Base-by-base conservation (phyloP, 306 rosid genomes). In the Trifolium pratense region DNA sequence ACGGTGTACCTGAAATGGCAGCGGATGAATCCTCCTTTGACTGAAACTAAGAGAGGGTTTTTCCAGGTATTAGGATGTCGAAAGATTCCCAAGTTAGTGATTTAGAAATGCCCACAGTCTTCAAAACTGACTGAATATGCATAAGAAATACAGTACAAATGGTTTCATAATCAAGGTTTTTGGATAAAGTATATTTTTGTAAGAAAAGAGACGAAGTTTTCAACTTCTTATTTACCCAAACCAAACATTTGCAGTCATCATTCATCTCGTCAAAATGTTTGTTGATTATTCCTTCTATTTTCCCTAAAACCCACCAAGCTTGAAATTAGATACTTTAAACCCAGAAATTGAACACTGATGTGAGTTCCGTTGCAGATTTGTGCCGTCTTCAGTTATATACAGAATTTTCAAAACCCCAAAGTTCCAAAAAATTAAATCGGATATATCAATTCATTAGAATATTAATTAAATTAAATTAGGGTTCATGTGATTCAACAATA, bases 1-100 rank as follows among this genome's bases (percentile, higher is more conserved):
- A n/a, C n/a, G n/a, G n/a, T n/a, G n/a, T n/a, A n/a, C n/a, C n/a
- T n/a, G n/a, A n/a, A n/a, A n/a, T n/a, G n/a, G n/a, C n/a, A n/a
- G n/a, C n/a, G n/a, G n/a, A n/a, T n/a, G n/a, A n/a, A n/a, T n/a
- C n/a, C n/a, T n/a, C n/a, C n/a, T n/a, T n/a, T n/a, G n/a, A n/a
- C n/a, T n/a, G n/a, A n/a, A n/a, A n/a, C n/a, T n/a, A n/a, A n/a
- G n/a, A n/a, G n/a, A 64, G 25, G 23, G 58, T 55, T 55, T 81
- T 55, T 77, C 57, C 32, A 17, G 37, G 60, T 29, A 52, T 15
- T 71, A 57, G 66, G 75, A 46, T 71, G 75, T 71, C 5, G 73
- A 32, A 64, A 34, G 11, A 60, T 32, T 76, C 63, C 59, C 43
- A 14, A 37, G 75, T 81, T 60, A 73, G 57, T 68, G 37, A 70